Base-by-base conservation (phyloP, 2,329 filamentous ascomycete species). In the Fonsecaea pedrosoi region DNA sequence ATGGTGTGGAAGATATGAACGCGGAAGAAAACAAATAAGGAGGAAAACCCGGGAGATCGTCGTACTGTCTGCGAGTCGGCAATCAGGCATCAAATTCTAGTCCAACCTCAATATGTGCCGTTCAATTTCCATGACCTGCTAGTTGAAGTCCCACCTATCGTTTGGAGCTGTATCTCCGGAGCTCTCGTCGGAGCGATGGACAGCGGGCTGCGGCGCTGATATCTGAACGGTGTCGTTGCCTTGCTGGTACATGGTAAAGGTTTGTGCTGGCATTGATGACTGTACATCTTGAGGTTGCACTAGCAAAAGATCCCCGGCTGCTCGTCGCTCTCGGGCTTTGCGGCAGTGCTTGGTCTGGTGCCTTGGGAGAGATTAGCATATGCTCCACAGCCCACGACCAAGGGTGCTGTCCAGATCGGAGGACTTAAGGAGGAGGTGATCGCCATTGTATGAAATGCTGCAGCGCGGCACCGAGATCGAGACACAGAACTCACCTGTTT, bases 401-500 rank as follows among this genome's bases (percentile, higher is more conserved):
- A 4, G 8, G n/a, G 10, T 10, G 15, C n/a, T 6, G 30, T 32
- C 12, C 25, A 21, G 56, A 21, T 21, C 25, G 13, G 37, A 13
- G 4, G 6, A 7, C 3, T 12, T 32, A 37, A n/a, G 8, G 8
- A 8, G 7, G 53, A 12, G 25, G 13, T 10, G 30, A 12, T 50
- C 25, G 6, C 12, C 45, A 30, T 25, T 10, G 37, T 9, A 30
- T 4, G 9, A 30, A 50, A 30, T 50, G 2, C 45, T 10, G 12
- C 8, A 50, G 15, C 3, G 1, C 3, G 1, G 2, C 6, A 21
- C 12, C 5, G 5, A 50, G 18, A 25, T 7, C 18, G 45, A 30
- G 21, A 18, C 13, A 38, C 21, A n/a, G 15, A 13, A 57, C 66
- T 60, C 60, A 65, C 63, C 67, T 57, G 18, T 64, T 60, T 56